Evolutionary conservation across 73 alveolate genomes (phyloP).

Genomic region (Blepharisma japonicum): DNA sequence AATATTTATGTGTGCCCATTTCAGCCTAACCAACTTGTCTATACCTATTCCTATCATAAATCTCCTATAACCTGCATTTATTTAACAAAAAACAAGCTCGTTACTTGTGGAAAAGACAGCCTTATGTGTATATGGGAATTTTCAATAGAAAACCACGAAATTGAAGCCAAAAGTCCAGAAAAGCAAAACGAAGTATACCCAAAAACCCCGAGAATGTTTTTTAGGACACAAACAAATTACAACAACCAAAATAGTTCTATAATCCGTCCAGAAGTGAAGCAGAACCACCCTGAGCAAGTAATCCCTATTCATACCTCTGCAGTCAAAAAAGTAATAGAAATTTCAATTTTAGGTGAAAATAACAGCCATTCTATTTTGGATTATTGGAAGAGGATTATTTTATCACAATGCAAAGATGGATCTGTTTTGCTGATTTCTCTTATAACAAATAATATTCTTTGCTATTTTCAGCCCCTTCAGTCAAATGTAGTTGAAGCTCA

Average conservation of each 20-base stretch:
- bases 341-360: not conserved
- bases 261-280: not conserved
- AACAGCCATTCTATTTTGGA: too few relatives aligned
- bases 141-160: not conserved
- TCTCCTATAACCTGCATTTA: conserved; percentile 12
- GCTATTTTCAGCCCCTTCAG: not conserved
- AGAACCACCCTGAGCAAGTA: not conserved
- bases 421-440: not conserved
- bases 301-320: not conserved
- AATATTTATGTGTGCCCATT: not conserved
- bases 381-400: too few relatives aligned
- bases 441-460: not conserved
- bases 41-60: not conserved
- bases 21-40: not conserved
- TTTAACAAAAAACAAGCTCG: not conserved
- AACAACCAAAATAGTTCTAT: not conserved
- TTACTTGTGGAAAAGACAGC: conserved; percentile 6
- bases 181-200: not conserved
- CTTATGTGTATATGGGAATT: conserved; percentile 15
- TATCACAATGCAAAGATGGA: too few relatives aligned
- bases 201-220: not conserved
- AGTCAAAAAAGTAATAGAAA: not conserved
- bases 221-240: not conserved
- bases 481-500: not conserved
- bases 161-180: not conserved